Evolutionary conservation across 2,329 filamentous ascomycete genomes (phyloP).

Genomic region (Diaporthe capsici): DNA sequence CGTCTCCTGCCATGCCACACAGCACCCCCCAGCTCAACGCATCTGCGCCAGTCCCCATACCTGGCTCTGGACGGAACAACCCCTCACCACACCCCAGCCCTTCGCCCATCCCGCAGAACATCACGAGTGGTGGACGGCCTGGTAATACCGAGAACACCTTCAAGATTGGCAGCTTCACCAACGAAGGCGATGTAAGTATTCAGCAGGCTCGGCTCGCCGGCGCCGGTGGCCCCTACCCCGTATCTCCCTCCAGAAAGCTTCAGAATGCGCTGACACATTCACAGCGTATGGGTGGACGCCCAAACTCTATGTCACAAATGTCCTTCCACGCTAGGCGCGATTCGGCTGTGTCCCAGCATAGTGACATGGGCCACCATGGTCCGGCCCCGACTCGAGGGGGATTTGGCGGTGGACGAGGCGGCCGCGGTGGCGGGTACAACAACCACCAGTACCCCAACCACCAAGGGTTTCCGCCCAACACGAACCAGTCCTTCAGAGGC

Average conservation of each 20-base stretch:
- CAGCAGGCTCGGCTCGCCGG: not conserved
- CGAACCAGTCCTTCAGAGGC: conserved; percentile 54
- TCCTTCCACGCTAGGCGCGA: conserved; percentile 82
- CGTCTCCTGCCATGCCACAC: conserved; percentile 74
- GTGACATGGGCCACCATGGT: conserved; percentile 76
- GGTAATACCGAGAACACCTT: conserved; percentile 68
- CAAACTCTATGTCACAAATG: conserved; percentile 62
- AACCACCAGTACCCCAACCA: conserved; percentile 64
- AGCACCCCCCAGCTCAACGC: conserved; percentile 73
- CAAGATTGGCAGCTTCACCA: conserved; percentile 83
- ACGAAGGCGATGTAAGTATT: conserved; percentile 82
- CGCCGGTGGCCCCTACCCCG: conserved; percentile 12
- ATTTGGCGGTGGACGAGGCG: conserved; percentile 61
- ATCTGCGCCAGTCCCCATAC: conserved; percentile 74
- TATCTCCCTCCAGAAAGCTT: conserved; percentile 41
- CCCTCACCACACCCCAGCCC: conserved; percentile 90
- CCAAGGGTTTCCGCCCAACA: conserved; percentile 59
- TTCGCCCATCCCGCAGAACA: conserved; percentile 91
- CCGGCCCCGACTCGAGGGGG: conserved; percentile 72
- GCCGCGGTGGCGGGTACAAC: conserved; percentile 62
- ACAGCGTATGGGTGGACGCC: conserved; percentile 78
- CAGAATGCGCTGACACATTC: conserved; percentile 42
- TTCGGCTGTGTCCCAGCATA: conserved; percentile 86
- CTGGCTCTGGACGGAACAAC: conserved; percentile 74
- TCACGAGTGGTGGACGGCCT: conserved; percentile 86